A percentile compares a stretch with the other conserved stretches of the same genome.
Conservation (phyloP, 1,284 basidiomycete genomes). For the Fomes fomentarius region DNA sequence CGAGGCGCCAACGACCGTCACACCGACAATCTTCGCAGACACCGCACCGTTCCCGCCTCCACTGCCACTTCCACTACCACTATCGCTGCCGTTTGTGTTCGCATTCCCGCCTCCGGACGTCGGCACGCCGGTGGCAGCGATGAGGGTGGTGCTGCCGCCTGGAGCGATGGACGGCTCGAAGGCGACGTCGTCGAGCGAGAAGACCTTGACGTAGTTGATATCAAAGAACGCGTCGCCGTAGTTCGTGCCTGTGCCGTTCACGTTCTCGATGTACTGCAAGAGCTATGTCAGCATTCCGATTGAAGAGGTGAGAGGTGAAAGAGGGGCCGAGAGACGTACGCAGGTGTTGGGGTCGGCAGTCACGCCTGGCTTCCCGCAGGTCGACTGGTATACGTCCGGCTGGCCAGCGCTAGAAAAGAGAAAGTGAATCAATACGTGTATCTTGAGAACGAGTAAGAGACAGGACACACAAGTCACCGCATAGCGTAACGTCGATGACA, state of each 20-base stretch:
- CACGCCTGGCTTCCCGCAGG: constrained; percentile 40
- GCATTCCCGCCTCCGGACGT: background rate
- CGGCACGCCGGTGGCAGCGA: constrained; percentile 2
- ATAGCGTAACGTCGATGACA: constrained; percentile 62
- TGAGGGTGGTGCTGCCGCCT: constrained; percentile 7
- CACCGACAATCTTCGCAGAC: background rate
- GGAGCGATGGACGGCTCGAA: constrained; percentile 6
- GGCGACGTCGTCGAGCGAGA: constrained; percentile 24
- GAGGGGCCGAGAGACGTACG: constrained; percentile 34
- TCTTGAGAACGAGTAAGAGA: no score
- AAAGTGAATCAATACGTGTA: background rate
- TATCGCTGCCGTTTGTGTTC: background rate
- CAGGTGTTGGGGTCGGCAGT: constrained; percentile 10
- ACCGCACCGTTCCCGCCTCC: background rate
- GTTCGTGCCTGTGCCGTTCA: constrained; percentile 44
- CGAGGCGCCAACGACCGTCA: background rate
- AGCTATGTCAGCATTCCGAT: no score
- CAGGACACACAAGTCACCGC: constrained; percentile 49
- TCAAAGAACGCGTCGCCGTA: constrained; percentile 58
- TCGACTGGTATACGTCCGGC: constrained; percentile 42
- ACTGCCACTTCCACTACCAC: background rate
- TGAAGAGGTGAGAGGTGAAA: background rate
- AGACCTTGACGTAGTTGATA: constrained; percentile 52
- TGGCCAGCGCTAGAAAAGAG: constrained; percentile 50
- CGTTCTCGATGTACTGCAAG: constrained; percentile 51